phyloP scores from a whole-genome alignment of 257 asterid genomes.

The Ballota nigra region DNA sequence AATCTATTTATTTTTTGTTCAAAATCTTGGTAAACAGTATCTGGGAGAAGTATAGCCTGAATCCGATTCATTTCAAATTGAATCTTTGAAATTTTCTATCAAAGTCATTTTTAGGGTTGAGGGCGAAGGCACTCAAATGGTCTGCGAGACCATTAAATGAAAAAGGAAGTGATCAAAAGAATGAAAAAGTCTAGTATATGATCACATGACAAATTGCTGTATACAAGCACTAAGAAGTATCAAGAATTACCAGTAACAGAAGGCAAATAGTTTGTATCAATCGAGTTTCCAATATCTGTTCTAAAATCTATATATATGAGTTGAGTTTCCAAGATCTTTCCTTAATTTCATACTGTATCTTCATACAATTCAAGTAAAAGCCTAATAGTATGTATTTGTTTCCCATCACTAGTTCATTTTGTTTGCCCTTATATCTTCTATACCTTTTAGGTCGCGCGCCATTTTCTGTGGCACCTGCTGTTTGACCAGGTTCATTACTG shows the following conservation, averaged over 20 bases:
- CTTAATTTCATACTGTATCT: not conserved
- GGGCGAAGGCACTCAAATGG: not conserved
- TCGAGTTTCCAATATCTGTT: not conserved
- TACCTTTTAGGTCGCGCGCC: slow-evolving; percentile 79
- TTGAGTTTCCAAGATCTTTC: not conserved
- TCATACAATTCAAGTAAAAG: slow-evolving; percentile 1
- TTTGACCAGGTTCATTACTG: slow-evolving; percentile 60
- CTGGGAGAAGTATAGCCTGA: not conserved
- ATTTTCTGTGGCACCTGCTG: slow-evolving; percentile 66
- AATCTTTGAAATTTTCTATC: not conserved
- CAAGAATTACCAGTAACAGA: not conserved
- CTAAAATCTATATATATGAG: not conserved
- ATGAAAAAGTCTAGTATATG: not conserved
- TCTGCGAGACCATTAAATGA: not conserved
- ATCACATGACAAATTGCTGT: not conserved
- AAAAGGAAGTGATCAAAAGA: not conserved
- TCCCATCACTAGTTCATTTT: not conserved
- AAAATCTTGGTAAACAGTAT: not conserved
- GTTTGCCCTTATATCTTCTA: not conserved
- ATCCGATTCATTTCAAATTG: not conserved
- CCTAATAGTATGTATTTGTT: not conserved
- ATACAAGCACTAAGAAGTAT: not conserved
- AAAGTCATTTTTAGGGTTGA: not conserved
- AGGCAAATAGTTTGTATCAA: not conserved
- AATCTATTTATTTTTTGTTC: not conserved